Evolutionary conservation across 192 early-diverging fungal genomes (phyloP).

Genomic region (Rhizophagus clarus): DNA sequence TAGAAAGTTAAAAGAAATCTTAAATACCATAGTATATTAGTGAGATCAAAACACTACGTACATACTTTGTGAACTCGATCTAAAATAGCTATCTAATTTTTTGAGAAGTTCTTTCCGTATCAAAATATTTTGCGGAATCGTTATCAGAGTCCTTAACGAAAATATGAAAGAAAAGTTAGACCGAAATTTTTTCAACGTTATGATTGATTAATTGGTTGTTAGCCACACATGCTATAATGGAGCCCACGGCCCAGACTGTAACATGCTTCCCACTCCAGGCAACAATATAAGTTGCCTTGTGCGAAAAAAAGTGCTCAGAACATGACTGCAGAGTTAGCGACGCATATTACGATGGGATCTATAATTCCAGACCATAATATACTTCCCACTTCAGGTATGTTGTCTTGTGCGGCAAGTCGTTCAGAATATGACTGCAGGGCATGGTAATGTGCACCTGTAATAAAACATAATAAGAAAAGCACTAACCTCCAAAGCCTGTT

Average conservation of each 20-base stretch:
- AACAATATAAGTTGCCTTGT: slow-evolving; percentile 5
- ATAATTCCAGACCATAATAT: slow-evolving; percentile 2
- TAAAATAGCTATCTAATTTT: neutral
- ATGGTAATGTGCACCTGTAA: slow-evolving; percentile 15
- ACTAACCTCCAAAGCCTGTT: slow-evolving; percentile 25
- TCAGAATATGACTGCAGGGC: slow-evolving; percentile 27
- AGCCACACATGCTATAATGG: neutral
- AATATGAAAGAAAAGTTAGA: neutral
- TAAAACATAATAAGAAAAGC: neutral
- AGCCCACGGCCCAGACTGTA: neutral
- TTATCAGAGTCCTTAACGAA: neutral
- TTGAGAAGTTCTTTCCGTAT: neutral
- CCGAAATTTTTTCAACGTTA: no score
- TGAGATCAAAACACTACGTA: neutral
- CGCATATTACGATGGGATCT: slow-evolving; percentile 14
- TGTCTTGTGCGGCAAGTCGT: slow-evolving; percentile 19
- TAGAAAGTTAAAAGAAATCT: neutral
- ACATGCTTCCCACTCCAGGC: neutral
- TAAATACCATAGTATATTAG: neutral
- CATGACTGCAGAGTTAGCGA: slow-evolving; percentile 23
- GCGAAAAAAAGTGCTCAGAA: slow-evolving; percentile 22
- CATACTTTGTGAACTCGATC: neutral
- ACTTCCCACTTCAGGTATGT: slow-evolving; percentile 26
- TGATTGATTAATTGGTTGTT: neutral
- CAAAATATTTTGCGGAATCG: neutral